A percentile compares a stretch with the other conserved stretches of the same genome.
phyloP scores from a whole-genome alignment of 495 filamentous ascomycete genomes.

The Cetradonia linearis region DNA sequence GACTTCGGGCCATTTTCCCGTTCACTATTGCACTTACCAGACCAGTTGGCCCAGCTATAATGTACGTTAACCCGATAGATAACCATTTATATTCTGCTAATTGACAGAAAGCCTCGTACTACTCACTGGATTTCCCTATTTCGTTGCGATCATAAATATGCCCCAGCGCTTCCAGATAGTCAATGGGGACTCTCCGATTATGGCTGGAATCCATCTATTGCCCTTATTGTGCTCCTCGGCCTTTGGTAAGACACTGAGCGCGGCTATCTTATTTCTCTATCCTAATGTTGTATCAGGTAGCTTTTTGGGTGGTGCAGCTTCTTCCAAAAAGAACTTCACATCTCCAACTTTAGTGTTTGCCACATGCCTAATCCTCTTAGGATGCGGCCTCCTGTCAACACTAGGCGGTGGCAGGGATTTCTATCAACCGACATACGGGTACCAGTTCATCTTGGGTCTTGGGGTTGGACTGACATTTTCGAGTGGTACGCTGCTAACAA shows the following conservation, averaged over 20 bases:
- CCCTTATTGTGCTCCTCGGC: constrained; percentile 35
- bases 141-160: constrained; percentile 45
- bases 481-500: constrained; percentile 40
- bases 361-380: constrained; percentile 39
- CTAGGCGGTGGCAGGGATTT: constrained; percentile 30
- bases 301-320: not conserved
- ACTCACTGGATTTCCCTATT: constrained; percentile 46
- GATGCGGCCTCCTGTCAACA: constrained; percentile 40
- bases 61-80: not conserved
- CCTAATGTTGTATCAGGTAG: not conserved
- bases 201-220: constrained; percentile 49
- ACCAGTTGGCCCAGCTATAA: constrained; percentile 8
- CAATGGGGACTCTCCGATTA: constrained; percentile 33
- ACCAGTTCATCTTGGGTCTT: constrained; percentile 44
- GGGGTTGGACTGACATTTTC: constrained; percentile 45
- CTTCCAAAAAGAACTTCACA: constrained; percentile 34
- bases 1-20: constrained; percentile 10
- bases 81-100: not conserved
- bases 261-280: not conserved
- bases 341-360: constrained; percentile 40
- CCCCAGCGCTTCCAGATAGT: constrained; percentile 53
- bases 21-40: constrained; percentile 8
- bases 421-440: constrained; percentile 37
- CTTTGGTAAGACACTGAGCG: constrained; percentile 5
- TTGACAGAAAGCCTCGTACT: constrained; percentile 1